phyloP scores from a whole-genome alignment of 768 basidiomycete species.

The Tulasnella calospora region DNA sequence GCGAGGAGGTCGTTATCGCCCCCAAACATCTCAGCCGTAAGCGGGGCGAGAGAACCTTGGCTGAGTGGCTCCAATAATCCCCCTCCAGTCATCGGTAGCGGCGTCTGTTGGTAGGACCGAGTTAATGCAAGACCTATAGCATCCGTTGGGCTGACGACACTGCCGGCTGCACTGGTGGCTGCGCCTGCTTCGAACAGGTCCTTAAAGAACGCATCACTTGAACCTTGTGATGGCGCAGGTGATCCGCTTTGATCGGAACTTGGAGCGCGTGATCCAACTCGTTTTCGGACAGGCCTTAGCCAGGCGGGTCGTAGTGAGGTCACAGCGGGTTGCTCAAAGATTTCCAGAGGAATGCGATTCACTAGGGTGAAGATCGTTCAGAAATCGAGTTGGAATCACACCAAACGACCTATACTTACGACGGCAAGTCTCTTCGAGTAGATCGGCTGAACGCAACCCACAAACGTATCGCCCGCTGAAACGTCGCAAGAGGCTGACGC shows the following conservation, averaged over 20 bases:
- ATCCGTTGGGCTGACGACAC: background rate
- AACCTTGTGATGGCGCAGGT: constrained; percentile 11
- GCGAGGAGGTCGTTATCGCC: constrained; percentile 16
- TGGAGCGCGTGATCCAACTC: constrained; percentile 42
- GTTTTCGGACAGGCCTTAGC: constrained; percentile 84
- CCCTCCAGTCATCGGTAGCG: background rate
- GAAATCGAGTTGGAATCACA: background rate
- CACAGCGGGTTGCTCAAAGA: constrained; percentile 51
- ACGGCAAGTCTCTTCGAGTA: constrained; percentile 93
- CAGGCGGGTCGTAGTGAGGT: constrained; percentile 67
- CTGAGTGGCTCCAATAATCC: constrained; percentile 20
- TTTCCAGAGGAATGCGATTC: constrained; percentile 81
- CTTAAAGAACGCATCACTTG: background rate
- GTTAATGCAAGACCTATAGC: background rate
- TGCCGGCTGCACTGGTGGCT: background rate
- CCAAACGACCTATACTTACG: constrained; percentile 46
- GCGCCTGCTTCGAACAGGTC: background rate
- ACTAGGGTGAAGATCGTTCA: constrained; percentile 40
- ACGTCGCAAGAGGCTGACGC: constrained; percentile 77
- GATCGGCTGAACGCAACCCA: constrained; percentile 81
- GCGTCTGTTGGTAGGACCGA: background rate
- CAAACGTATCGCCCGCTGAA: constrained; percentile 92
- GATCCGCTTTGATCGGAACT: constrained; percentile 2
- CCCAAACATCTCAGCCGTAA: constrained; percentile 24
- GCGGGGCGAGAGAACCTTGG: constrained; percentile 17